Base-by-base conservation (phyloP, 768 basidiomycete genomes). In the Gautieria morchelliformis region DNA sequence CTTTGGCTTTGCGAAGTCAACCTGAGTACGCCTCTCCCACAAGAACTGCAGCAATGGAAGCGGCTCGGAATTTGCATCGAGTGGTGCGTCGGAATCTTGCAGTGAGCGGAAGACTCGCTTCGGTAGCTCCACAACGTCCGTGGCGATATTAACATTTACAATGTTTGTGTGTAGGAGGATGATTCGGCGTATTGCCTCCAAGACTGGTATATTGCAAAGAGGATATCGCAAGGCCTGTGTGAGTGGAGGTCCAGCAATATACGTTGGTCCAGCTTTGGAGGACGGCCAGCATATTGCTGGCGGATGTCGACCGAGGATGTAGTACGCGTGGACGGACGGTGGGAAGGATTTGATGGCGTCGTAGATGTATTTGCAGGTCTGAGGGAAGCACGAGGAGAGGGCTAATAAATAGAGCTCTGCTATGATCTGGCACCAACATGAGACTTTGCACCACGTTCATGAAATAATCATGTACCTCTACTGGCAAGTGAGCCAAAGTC, bases 391-490 rank as follows among this genome's bases (percentile, higher is more conserved):
- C 17, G 79, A 73, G 3, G 88, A 90, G 6, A 82, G 70, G 0
- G 90, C 83, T 61, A 75, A 75, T 17, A 88, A 76, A 62, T 93
- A 87, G 14, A 95, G 77, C 56, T 92, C 81, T 63, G 87, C 85
- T 0, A 94, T 69, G 9, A 97, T 75, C 93, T 94, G 62, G 14
- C 3, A 37, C 19, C 40, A 64, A 44, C 11, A 5, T 24, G 3
- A 9, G 33, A 40, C 44, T 39, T 41, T 60, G 40, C 8, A 30
- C 5, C 45, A 17, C 8, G 19, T 11, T 22, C 20, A 9, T 6
- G 22, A 14, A 33, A 37, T 17, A 9, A 53, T n/a, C 12, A 30
- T 64, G 58, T 40, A 77, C 77, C 69, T 78, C 77, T 3, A 75
- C 70, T 30, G 76, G 76, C n/a, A 78, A 63, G 33, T 37, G 17